Evolutionary conservation across 257 asterid genomes (phyloP).

Genomic region (Fraxinus cuspidata): DNA sequence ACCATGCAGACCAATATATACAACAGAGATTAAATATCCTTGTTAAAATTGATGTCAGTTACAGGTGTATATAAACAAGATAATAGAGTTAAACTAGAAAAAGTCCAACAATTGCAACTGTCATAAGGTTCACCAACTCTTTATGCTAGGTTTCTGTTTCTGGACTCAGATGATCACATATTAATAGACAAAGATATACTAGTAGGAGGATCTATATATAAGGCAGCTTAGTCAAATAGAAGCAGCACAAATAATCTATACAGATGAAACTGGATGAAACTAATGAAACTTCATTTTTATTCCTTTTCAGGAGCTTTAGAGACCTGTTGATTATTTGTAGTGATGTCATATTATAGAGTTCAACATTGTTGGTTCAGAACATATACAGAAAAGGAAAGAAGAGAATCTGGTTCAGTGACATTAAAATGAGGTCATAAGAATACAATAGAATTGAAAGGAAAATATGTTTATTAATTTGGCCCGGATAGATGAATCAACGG

Average conservation of each 20-base stretch:
- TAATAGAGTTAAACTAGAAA: not conserved
- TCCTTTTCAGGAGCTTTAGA: not conserved
- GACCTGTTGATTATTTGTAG: not conserved
- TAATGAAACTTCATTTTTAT: not conserved
- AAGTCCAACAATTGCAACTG: constrained; percentile 7
- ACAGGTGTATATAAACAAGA: not conserved
- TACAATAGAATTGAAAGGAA: not conserved
- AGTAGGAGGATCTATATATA: not conserved
- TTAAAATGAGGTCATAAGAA: not conserved
- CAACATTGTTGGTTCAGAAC: not conserved
- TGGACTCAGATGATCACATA: not conserved
- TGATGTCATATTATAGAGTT: not conserved
- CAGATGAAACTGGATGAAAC: not conserved
- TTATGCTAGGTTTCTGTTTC: not conserved
- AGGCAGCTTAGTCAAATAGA: not conserved
- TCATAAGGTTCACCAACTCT: not conserved
- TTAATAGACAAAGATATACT: not conserved
- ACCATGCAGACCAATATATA: constrained; percentile 12
- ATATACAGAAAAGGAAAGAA: not conserved
- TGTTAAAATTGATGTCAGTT: not conserved
- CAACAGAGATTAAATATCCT: not conserved
- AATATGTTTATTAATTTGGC: not conserved
- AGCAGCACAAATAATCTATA: not conserved
- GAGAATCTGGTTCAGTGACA: not conserved
- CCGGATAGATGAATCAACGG: not conserved